phyloP scores from a whole-genome alignment of 2,329 filamentous ascomycete species.

The Endothia cerciana region DNA sequence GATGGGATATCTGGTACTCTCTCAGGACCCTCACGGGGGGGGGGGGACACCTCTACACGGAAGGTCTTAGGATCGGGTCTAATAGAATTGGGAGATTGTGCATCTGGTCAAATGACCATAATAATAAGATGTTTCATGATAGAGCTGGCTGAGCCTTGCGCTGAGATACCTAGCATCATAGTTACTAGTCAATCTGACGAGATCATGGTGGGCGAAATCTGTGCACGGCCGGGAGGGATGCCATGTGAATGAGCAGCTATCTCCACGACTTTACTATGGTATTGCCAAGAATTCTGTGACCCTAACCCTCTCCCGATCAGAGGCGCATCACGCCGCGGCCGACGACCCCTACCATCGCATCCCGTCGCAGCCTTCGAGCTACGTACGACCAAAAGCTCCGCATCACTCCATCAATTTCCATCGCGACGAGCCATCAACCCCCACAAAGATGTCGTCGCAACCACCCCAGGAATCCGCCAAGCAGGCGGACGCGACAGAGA shows the following conservation, averaged over 20 bases:
- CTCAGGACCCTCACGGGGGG: too few species aligned
- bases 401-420: neutral
- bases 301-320: neutral
- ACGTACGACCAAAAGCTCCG: neutral
- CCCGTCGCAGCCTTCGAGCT: neutral
- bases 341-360: neutral
- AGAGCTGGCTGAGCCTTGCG: too few species aligned
- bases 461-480: conserved; percentile 32
- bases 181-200: neutral
- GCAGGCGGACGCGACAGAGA: conserved; percentile 28
- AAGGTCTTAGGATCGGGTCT: neutral
- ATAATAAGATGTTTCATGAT: neutral
- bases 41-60: neutral
- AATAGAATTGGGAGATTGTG: neutral
- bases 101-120: too few species aligned
- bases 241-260: neutral
- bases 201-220: neutral
- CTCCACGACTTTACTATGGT: too few species aligned
- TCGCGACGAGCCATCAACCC: conserved; percentile 4
- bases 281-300: neutral
- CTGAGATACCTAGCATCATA: neutral
- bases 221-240: neutral
- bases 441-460: conserved; percentile 12
- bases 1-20: neutral
- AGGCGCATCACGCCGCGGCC: neutral